Base-by-base conservation (phyloP, 2,329 filamentous ascomycete species). In the Albophoma yamanashiensis region DNA sequence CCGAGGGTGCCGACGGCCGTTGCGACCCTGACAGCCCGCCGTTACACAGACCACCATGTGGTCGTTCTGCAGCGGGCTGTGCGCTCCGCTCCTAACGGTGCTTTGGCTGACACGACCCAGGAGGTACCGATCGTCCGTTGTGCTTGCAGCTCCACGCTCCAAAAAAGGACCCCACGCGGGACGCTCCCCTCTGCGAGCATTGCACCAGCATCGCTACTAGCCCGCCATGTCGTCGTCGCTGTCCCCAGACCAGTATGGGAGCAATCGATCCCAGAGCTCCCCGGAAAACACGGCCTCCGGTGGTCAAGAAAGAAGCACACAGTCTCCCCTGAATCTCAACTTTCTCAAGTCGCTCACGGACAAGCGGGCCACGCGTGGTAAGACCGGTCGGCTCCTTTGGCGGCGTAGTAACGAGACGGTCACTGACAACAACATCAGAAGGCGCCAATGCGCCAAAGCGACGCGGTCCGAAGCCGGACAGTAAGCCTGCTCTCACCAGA, bases 381-480 rank as follows among this genome's bases (percentile, higher is more conserved):
- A 68, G 64, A 55, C 17, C 58, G 12, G 56, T 34, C 31, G 4
- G 25, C 40, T 47, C 5, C 20, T 20, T 14, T 12, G 4, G 11
- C 40, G 3, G 36, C n/a, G 38, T 47, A 2, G 27, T 36, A 9
- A 22, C 4, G 52, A n/a, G 38, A 20, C 42, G 25, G 47, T 38
- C 50, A n/a, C 63, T 64, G 31, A 66, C 57, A 2, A 17, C 3
- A 9, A 53, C 20, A 43, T 57, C 68, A 88, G 92, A 96, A 78
- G 92, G 91, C 55, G 92, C 91, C 55, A 88, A 94, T 69, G 82
- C 89, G 11, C 86, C 91, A 3, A 99, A 97, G 76, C 86, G 91
- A 65, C 86, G 94, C 73, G 94, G 94, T 1, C 94, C 94, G 0
- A 97, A 97, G 73, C 94, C 94, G 25, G 94, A 97, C 73, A 95